Conservation (phyloP, 2,329 filamentous ascomycete species). For the Cladosporium austrohemisphaericum region DNA sequence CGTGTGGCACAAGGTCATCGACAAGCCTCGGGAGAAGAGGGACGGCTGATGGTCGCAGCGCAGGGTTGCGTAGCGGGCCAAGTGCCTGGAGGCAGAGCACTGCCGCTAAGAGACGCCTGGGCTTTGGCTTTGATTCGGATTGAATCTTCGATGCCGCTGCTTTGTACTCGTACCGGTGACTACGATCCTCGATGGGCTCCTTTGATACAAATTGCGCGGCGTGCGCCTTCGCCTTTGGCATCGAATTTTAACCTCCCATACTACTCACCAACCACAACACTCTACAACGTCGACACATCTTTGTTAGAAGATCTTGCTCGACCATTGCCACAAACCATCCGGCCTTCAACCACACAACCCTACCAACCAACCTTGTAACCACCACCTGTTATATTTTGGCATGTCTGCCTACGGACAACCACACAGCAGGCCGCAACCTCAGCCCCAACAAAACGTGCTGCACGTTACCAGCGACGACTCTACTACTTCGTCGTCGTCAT, state of each 20-base stretch:
- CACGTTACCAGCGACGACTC: slow-evolving; percentile 32
- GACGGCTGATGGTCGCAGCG: slow-evolving; percentile 2
- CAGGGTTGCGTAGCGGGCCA: slow-evolving; percentile 7
- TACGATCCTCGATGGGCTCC: slow-evolving; percentile 9
- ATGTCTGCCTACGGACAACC: slow-evolving; percentile 7
- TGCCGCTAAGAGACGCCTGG: no score
- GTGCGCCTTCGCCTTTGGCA: background rate
- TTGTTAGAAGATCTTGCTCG: no score
- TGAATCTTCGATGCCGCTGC: background rate
- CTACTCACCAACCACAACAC: background rate
- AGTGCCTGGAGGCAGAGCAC: no score
- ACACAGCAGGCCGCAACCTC: slow-evolving; percentile 26
- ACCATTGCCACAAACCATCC: background rate
- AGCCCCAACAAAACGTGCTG: slow-evolving; percentile 33
- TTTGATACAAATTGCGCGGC: slow-evolving; percentile 10
- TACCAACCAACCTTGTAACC: background rate
- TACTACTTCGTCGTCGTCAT: slow-evolving; percentile 17
- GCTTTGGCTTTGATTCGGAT: no score
- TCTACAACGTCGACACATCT: background rate
- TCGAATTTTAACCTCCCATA: background rate
- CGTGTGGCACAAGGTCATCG: slow-evolving; percentile 9
- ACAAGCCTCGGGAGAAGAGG: background rate
- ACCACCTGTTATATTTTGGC: background rate
- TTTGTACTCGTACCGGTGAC: background rate
- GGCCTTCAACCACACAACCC: background rate